Conservation (phyloP, 805 yeast genomes). For the Teunomyces atbi region DNA sequence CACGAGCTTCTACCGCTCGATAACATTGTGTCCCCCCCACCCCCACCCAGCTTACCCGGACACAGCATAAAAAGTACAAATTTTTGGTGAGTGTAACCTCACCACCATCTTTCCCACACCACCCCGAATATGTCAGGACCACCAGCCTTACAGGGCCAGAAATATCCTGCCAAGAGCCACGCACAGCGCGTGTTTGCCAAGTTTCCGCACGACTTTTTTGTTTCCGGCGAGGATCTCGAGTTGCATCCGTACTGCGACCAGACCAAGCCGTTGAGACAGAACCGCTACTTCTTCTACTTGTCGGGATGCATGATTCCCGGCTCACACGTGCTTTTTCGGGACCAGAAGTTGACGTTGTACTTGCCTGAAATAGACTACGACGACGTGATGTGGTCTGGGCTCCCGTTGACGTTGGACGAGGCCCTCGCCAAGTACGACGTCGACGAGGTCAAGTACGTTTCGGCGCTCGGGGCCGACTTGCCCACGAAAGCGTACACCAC, state of each 20-base stretch:
- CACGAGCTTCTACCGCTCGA: too few species aligned
- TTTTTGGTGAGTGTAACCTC: too few species aligned
- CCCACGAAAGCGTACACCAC: constrained; percentile 40
- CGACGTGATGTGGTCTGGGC: constrained; percentile 95
- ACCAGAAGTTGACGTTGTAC: constrained; percentile 57
- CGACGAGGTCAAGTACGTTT: constrained; percentile 69
- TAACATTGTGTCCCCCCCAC: too few species aligned
- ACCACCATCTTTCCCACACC: too few species aligned
- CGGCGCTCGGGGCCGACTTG: constrained; percentile 45
- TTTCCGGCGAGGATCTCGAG: constrained; percentile 60
- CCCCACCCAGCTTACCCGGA: too few species aligned
- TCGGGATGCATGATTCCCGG: constrained; percentile 84
- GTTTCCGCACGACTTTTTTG: constrained; percentile 44
- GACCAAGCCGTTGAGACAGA: constrained; percentile 76
- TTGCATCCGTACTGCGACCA: constrained; percentile 78
- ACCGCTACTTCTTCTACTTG: constrained; percentile 84
- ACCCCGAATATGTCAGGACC: constrained; percentile 9
- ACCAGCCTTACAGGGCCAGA: constrained; percentile 29
- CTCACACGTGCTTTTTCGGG: constrained; percentile 60
- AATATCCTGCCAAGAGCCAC: constrained; percentile 85
- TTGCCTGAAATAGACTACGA: constrained; percentile 83
- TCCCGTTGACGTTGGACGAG: constrained; percentile 67
- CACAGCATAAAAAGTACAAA: too few species aligned
- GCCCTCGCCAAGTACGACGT: constrained; percentile 71
- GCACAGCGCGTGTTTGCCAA: constrained; percentile 52